Percentiles rank a stretch among this genome's conserved stretches.
phyloP scores from a whole-genome alignment of 495 filamentous ascomycete species.

The Neurospora sp. region DNA sequence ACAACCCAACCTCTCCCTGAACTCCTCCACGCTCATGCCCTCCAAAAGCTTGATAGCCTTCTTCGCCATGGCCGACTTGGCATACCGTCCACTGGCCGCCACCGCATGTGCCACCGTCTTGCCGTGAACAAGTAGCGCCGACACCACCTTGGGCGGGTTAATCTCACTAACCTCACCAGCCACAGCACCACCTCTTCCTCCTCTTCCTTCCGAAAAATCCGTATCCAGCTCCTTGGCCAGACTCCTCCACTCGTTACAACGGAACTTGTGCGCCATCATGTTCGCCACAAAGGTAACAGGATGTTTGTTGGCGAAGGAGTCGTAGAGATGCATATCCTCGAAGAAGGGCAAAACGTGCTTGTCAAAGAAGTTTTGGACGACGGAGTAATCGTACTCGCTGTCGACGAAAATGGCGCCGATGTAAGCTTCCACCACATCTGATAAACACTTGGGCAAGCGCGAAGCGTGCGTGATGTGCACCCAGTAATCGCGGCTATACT shows the following conservation, averaged over 20 bases:
- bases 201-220: background rate
- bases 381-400: constrained; percentile 64
- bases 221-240: constrained; percentile 10
- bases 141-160: constrained; percentile 44
- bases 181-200: background rate
- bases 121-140: constrained; percentile 70
- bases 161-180: constrained; percentile 26
- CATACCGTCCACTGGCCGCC: constrained; percentile 55
- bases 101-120: constrained; percentile 51
- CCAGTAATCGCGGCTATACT: constrained; percentile 74
- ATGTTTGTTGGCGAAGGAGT: constrained; percentile 81
- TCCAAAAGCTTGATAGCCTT: constrained; percentile 51
- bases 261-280: constrained; percentile 33
- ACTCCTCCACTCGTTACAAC: constrained; percentile 38
- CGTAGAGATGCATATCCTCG: constrained; percentile 79
- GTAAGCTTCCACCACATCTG: constrained; percentile 85
- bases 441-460: constrained; percentile 75
- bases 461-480: constrained; percentile 44
- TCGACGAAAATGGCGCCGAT: constrained; percentile 89
- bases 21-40: constrained; percentile 48
- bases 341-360: constrained; percentile 67
- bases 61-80: constrained; percentile 64
- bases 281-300: constrained; percentile 47
- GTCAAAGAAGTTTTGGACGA: constrained; percentile 70
- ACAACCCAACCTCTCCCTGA: constrained; percentile 51